These are phyloP conservation scores for Hebeloma cylindrosporum DNA, from an alignment of 768 basidiomycete genomes.

Conservation along the genomic window DNA sequence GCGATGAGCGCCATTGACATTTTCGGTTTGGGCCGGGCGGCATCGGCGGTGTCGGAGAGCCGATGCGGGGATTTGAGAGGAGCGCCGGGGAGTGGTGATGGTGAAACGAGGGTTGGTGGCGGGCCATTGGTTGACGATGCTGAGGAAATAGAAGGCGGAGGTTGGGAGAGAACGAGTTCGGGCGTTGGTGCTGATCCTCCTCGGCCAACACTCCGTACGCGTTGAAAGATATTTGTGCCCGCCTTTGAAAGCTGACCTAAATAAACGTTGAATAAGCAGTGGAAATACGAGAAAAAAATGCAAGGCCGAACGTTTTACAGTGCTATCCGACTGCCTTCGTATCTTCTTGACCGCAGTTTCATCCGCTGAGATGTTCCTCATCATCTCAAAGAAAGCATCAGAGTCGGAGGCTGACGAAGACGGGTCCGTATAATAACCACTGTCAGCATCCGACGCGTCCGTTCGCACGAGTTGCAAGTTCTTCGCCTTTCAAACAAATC, in stretches of 20 bases:
- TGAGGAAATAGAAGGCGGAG: neutral
- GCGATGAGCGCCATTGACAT: constrained; percentile 74
- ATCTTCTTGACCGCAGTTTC: constrained; percentile 6
- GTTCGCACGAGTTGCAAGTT: constrained; percentile 54
- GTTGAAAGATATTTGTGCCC: constrained; percentile 25
- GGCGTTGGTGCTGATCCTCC: constrained; percentile 9
- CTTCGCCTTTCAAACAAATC: constrained; percentile 61
- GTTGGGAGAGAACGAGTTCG: neutral
- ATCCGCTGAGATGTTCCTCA: constrained; percentile 12
- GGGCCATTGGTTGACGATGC: neutral
- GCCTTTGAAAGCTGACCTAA: constrained; percentile 37
- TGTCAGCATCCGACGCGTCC: constrained; percentile 23
- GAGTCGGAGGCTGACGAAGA: constrained; percentile 38
- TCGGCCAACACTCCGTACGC: constrained; percentile 19
- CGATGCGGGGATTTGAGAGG: constrained; percentile 1
- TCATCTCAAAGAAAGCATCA: constrained; percentile 28
- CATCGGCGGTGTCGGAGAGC: neutral
- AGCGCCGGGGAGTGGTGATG: neutral
- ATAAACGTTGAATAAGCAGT: neutral
- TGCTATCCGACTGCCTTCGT: constrained; percentile 26
- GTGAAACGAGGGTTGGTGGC: neutral
- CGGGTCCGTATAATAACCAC: constrained; percentile 25
- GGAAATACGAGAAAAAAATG: neutral
- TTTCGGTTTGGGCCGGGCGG: constrained; percentile 48
- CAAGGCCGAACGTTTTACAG: constrained; percentile 33